These are phyloP conservation scores for Lithocarpus polystachyus DNA, from an alignment of 306 rosid genomes.

Conservation along the genomic window DNA sequence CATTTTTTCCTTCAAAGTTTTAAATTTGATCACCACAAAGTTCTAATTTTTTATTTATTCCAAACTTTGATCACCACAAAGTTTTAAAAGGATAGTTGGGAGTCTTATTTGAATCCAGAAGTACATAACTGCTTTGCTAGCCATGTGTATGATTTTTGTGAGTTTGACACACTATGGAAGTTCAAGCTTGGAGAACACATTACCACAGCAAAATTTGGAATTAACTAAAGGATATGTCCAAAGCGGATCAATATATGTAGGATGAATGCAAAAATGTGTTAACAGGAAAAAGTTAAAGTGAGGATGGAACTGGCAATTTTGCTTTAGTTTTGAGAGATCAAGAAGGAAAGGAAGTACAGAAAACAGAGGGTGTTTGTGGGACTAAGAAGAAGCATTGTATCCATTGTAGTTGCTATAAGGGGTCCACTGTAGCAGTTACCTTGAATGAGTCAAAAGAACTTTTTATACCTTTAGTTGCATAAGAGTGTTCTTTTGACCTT, in stretches of 20 bases:
- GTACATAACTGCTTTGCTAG: slow-evolving; percentile 2
- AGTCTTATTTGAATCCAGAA: slow-evolving; percentile 42
- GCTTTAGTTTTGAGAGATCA: background rate
- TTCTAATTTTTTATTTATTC: background rate
- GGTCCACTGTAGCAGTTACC: background rate
- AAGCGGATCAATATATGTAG: background rate
- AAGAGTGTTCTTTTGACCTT: background rate
- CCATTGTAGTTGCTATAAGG: background rate
- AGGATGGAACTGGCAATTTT: background rate
- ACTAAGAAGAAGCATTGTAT: background rate
- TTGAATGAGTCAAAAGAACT: background rate
- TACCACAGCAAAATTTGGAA: background rate
- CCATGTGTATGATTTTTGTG: background rate
- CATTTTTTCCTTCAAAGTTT: too few relatives aligned
- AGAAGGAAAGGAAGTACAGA: background rate
- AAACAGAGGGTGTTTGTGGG: background rate
- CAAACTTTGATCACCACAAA: background rate
- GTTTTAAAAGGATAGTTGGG: slow-evolving; percentile 48
- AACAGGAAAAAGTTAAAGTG: background rate
- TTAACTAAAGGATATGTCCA: background rate
- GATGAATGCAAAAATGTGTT: background rate
- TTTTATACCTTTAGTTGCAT: background rate
- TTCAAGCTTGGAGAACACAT: background rate
- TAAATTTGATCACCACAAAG: background rate
- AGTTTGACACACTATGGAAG: background rate